A percentile compares a stretch with the other conserved stretches of the same genome.
Conservation (phyloP, 441 rosid species). For the Populus tomentosa region DNA sequence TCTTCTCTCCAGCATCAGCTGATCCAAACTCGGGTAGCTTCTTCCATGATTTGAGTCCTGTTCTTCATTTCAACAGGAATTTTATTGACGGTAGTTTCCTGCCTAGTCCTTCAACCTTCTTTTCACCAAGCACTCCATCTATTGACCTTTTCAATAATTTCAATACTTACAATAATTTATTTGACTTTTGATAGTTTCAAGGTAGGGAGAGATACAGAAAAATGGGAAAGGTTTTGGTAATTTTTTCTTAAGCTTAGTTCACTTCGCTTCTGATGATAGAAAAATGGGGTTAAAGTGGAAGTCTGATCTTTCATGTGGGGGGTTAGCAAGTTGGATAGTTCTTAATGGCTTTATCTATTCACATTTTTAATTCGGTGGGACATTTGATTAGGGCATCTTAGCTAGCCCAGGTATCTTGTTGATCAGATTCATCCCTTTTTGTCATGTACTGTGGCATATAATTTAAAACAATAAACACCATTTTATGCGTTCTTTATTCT, state of each 20-base stretch:
- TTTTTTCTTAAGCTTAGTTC: not conserved
- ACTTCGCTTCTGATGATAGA: not conserved
- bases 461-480: slow-evolving; percentile 4
- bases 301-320: slow-evolving; percentile 20
- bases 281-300: slow-evolving; percentile 16
- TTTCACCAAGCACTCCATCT: slow-evolving; percentile 43
- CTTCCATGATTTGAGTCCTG: slow-evolving; percentile 66
- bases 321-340: slow-evolving; percentile 31
- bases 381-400: slow-evolving; percentile 8
- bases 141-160: slow-evolving; percentile 70
- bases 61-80: slow-evolving; percentile 42
- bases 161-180: slow-evolving; percentile 15
- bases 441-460: slow-evolving; percentile 17
- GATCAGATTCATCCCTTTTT: slow-evolving; percentile 1
- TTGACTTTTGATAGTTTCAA: slow-evolving; percentile 36
- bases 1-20: slow-evolving; percentile 51
- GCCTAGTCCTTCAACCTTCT: slow-evolving; percentile 53
- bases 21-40: slow-evolving; percentile 42
- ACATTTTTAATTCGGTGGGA: slow-evolving; percentile 22
- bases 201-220: not conserved
- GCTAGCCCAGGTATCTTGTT: not conserved
- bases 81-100: slow-evolving; percentile 44
- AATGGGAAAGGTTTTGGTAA: not conserved
- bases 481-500: not conserved
- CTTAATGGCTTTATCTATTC: slow-evolving; percentile 21